Base-by-base conservation (phyloP, 108 stramenopile genomes). In the Stephanodiscus triporus region DNA sequence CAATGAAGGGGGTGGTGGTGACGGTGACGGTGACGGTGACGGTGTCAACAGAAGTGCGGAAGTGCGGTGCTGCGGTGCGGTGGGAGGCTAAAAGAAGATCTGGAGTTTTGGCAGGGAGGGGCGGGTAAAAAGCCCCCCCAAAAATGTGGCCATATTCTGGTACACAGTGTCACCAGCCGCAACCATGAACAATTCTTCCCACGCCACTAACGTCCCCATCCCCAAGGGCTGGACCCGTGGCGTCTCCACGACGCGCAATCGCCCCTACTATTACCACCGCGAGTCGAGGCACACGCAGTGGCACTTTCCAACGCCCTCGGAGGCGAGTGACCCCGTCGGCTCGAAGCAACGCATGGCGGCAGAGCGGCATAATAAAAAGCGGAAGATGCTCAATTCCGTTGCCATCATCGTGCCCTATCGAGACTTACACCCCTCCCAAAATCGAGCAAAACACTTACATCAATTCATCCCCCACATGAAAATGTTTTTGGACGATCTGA, bases 341-440 rank as follows among this genome's bases (percentile, higher is more conserved):
- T 90, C 92, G 59, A 90, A 89, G 49, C 59, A 78, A 64, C 76
- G 87, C 50, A 87, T 86, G 72, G 65, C 78, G 37, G 73, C 82
- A 47, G 72, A 65, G 47, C 85, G 65, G 37, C 72, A 66, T 13
- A 55, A 70, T 14, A 75, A 68, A 66, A 63, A 74, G 66, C 59
- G 4, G 30, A 60, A 68, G 36, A 14, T n/a, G 55, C 65, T 62
- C 16, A 72, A 61, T 48, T 75, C 84, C 9, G 87, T 98, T 9
- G 97, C 97, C 37, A 93, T 98, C 65, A 97, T 99, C 65, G 98
- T 99, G 11, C 98, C 98, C 19, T 99, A 92, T 74, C 78, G 99
- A 20, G 98, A 99, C 74, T 70, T 95, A 27, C 96, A 98, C 72
- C 58, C 70, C 16, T 85, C 85, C 56, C 99, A 99, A 76, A 86